Evolutionary conservation across 176 grass and related monocot genomes (phyloP).

Genomic region (Rhynchospora pubera): DNA sequence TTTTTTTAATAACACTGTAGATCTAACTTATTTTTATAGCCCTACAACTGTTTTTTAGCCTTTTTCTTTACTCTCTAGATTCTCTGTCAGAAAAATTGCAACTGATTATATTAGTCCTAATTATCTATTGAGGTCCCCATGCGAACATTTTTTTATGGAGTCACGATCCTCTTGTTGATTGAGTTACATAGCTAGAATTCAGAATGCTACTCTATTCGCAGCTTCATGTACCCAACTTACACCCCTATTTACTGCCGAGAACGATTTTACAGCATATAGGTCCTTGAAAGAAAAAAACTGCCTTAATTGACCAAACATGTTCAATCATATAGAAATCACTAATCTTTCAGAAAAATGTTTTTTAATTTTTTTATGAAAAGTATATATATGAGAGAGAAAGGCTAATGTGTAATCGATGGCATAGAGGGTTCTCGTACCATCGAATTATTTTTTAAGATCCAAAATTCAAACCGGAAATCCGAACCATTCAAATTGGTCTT

Average conservation of each 20-base stretch:
- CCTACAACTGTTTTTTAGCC: neutral
- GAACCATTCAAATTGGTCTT: no score
- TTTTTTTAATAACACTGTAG: neutral
- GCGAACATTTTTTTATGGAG: neutral
- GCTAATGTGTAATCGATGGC: no score
- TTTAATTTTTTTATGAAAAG: neutral
- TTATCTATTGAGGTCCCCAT: constrained; percentile 4
- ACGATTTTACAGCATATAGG: neutral
- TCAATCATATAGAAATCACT: neutral
- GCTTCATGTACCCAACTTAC: neutral
- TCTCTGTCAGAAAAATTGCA: neutral
- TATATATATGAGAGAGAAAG: neutral
- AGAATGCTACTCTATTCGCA: neutral
- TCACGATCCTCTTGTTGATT: neutral
- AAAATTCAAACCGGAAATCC: no score
- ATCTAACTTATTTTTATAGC: constrained; percentile 11
- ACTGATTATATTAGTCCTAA: neutral
- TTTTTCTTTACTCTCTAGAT: neutral
- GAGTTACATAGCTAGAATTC: neutral
- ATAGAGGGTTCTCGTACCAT: no score
- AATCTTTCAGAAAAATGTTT: neutral
- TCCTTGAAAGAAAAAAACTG: neutral
- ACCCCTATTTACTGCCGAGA: neutral
- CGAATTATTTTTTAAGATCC: no score
- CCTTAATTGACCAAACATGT: neutral